phyloP scores from a whole-genome alignment of 2,329 filamentous ascomycete species.

The Exophiala viscosa region DNA sequence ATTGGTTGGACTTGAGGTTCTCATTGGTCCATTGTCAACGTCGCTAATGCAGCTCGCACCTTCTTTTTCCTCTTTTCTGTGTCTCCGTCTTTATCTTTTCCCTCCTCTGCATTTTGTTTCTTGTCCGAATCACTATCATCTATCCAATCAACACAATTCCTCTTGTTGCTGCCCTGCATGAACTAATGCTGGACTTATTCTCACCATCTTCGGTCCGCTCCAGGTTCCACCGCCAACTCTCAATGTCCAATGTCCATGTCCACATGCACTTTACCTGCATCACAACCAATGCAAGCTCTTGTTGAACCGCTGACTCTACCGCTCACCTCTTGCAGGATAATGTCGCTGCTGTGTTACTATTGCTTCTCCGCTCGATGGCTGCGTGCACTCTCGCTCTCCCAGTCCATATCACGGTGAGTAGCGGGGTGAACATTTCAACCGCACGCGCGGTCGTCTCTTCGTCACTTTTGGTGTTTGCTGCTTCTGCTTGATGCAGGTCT shows the following conservation, averaged over 20 bases:
- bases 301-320: slow-evolving; percentile 24
- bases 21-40: no score
- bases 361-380: slow-evolving; percentile 10
- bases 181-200: not conserved
- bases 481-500: slow-evolving; percentile 9
- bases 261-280: slow-evolving; percentile 2
- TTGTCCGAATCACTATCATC: not conserved
- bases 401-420: slow-evolving; percentile 24
- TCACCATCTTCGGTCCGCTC: slow-evolving; percentile 20
- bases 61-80: no score
- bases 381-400: slow-evolving; percentile 3
- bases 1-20: no score
- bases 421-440: slow-evolving; percentile 16
- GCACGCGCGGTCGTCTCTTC: slow-evolving; percentile 12
- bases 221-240: slow-evolving; percentile 9
- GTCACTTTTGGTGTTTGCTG: slow-evolving; percentile 9
- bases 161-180: not conserved
- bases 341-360: slow-evolving; percentile 12
- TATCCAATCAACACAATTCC: no score
- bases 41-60: no score
- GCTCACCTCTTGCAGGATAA: slow-evolving; percentile 11
- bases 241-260: no score
- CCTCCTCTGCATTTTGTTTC: slow-evolving; percentile 2
- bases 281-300: slow-evolving; percentile 22
- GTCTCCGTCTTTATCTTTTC: no score